phyloP scores from a whole-genome alignment of 208 protist genomes.

The Tritrichomonas musculus region DNA sequence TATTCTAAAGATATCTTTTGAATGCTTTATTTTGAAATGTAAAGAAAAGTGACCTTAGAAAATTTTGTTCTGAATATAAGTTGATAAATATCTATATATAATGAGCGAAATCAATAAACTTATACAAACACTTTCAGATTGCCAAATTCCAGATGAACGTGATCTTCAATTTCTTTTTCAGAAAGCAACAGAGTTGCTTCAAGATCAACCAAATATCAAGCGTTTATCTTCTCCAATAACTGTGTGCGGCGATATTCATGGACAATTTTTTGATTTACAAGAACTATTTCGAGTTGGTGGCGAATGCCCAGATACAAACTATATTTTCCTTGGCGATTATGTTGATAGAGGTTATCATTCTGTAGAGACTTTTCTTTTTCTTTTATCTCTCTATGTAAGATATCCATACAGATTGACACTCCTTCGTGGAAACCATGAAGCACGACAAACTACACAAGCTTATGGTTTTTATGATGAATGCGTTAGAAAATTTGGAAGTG shows the following conservation, averaged over 20 bases:
- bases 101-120: constrained; percentile 1
- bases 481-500: constrained; percentile 59
- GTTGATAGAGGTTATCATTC: constrained; percentile 45
- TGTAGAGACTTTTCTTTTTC: constrained; percentile 78
- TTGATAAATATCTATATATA: too few relatives aligned
- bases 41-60: too few relatives aligned
- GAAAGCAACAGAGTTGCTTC: not conserved
- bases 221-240: not conserved
- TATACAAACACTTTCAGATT: not conserved
- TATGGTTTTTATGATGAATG: constrained; percentile 98
- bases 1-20: too few relatives aligned
- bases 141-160: not conserved
- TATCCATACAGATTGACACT: constrained; percentile 75
- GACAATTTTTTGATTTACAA: constrained; percentile 60
- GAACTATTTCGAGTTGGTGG: constrained; percentile 68
- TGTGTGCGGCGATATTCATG: constrained; percentile 37
- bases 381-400: constrained; percentile 69
- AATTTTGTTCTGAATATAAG: too few relatives aligned
- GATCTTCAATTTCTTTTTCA: not conserved
- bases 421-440: constrained; percentile 82
- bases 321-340: constrained; percentile 79
- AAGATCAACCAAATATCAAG: not conserved
- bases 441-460: constrained; percentile 77
- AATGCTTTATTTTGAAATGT: too few relatives aligned
- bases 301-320: constrained; percentile 87